These are phyloP conservation scores for Teunomyces funiuensis DNA, from an alignment of 805 yeast genomes.

Conservation along the genomic window DNA sequence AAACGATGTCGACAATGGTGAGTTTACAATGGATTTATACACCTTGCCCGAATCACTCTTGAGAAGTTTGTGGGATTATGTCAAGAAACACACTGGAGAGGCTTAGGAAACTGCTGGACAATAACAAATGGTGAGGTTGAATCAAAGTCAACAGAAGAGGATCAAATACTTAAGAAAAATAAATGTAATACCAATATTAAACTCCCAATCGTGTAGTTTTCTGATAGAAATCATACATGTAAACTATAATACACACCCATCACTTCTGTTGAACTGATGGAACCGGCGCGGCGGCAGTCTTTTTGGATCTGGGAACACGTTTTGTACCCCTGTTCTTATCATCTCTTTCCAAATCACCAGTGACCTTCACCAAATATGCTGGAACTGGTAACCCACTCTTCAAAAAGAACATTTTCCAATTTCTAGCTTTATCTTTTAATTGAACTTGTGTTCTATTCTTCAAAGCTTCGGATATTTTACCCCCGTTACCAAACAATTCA, in stretches of 20 bases:
- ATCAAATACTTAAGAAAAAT: constrained; percentile 3
- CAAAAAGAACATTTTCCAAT: constrained; percentile 86
- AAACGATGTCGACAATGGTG: constrained; percentile 95
- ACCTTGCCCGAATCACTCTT: constrained; percentile 89
- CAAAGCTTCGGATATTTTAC: constrained; percentile 75
- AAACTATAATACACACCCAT: not conserved
- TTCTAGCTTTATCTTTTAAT: constrained; percentile 93
- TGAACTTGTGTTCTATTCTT: constrained; percentile 90
- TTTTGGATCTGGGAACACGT: constrained; percentile 26
- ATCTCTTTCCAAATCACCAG: constrained; percentile 75
- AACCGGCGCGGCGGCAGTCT: constrained; percentile 43
- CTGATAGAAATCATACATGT: constrained; percentile 6
- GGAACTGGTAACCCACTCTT: constrained; percentile 79
- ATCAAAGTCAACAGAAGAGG: not conserved
- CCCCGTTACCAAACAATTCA: constrained; percentile 93
- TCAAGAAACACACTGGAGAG: constrained; percentile 57
- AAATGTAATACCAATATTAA: constrained; percentile 1
- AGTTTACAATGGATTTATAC: constrained; percentile 92
- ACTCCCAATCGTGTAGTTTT: not conserved
- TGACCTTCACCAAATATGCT: constrained; percentile 73
- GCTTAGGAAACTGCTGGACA: constrained; percentile 2
- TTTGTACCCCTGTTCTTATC: constrained; percentile 40
- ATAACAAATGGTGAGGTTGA: not conserved
- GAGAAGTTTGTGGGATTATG: constrained; percentile 93
- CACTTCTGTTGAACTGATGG: constrained; percentile 20